These are phyloP conservation scores for Starmerella potacharoeniae DNA, from an alignment of 805 yeast genomes.

Conservation along the genomic window DNA sequence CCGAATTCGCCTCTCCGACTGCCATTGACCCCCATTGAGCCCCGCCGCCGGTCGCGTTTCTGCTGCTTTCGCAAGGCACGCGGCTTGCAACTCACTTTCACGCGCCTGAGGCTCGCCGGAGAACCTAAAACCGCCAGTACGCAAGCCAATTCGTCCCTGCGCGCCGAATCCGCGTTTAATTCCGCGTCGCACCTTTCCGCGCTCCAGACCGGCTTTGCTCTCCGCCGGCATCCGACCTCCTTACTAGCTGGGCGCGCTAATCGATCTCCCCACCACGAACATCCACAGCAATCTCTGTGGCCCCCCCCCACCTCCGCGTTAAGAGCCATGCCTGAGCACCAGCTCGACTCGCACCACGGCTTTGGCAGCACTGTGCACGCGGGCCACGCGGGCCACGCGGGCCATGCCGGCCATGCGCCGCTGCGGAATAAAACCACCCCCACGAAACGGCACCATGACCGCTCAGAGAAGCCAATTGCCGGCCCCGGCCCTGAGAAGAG, in stretches of 20 bases:
- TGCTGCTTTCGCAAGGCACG: not conserved
- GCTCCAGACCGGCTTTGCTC: too few species aligned
- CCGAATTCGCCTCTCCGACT: not conserved
- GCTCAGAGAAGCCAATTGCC: not conserved
- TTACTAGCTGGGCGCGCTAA: not conserved
- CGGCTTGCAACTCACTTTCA: not conserved
- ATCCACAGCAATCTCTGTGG: too few species aligned
- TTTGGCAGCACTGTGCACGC: not conserved
- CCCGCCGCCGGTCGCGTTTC: not conserved
- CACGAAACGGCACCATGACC: conserved; percentile 1
- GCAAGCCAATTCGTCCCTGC: not conserved
- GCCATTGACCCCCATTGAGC: not conserved
- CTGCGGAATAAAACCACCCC: not conserved
- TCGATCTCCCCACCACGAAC: not conserved
- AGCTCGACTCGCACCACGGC: not conserved
- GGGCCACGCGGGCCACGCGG: not conserved
- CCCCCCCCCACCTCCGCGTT: not conserved
- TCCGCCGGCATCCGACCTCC: too few species aligned
- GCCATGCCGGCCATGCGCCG: not conserved
- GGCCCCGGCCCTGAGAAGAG: not conserved
- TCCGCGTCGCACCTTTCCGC: not conserved
- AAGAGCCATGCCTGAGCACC: not conserved
- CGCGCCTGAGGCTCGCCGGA: not conserved
- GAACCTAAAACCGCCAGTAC: not conserved
- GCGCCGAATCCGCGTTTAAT: not conserved